Evolutionary conservation across 2,329 filamentous ascomycete genomes (phyloP), one percentile per base, ranked within the genome.

Genomic region (Cladosporium colombiae): DNA sequence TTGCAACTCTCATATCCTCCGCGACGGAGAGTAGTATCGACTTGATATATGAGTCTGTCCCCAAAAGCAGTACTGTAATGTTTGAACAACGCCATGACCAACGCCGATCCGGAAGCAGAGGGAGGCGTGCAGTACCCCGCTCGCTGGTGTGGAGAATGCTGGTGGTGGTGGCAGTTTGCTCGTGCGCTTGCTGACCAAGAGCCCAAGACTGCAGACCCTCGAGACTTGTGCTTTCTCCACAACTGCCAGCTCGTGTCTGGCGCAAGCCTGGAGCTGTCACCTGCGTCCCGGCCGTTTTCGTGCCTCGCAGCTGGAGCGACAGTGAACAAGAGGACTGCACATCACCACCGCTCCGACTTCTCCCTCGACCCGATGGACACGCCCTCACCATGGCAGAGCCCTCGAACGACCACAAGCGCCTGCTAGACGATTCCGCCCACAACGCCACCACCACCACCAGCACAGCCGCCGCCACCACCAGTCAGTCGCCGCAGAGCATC

Each of bases 401-500:
- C 44, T 14, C 58, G 7, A 61, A 27, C 55, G 55, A 57, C 33
- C 55, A 40, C n/a, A 57, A 57, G 55, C 55, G 55, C n/a, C 16
- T 25, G 10, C 55, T 57, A 23, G 55, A 57, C 55, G 55, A 57
- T 18, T 1, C 52, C 52, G 18, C 52, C 25, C 29, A 31, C 29
- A 31, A 46, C 57, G 18, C 40, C 35, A 27, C n/a, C 29, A n/a
- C 8, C n/a, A 3, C 40, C 57, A 25, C 40, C 35, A 27, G 2
- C 29, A n/a, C 8, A 7, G 3, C 40, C 10, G 3, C 44, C 10
- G 27, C 29, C 46, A 56, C 31, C 35, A 46, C 50, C 16, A 46
- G 35, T 25, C 61, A 55, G 49, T 63, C 61, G 33, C 61, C 61
- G 33, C 61, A 63, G 37, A 62, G 59, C 59, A 52, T 52, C 59